Conservation (phyloP, 495 filamentous ascomycete genomes). For the Xylaria cubensis region DNA sequence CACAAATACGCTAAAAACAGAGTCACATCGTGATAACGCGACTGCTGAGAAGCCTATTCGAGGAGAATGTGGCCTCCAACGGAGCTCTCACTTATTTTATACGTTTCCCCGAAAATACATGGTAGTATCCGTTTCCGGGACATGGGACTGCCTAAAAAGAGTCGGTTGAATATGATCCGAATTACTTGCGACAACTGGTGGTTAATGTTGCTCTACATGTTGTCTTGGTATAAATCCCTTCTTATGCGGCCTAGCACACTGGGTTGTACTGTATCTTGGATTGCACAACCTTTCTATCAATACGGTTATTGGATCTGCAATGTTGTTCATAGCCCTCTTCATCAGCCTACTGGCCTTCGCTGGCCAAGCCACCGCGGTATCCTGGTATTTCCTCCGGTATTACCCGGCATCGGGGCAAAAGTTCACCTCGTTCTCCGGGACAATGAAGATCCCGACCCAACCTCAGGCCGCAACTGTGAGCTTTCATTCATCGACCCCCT, state of each 20-base stretch:
- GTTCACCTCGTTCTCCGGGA: constrained; percentile 48
- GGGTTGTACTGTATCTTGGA: background rate
- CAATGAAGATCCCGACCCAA: constrained; percentile 46
- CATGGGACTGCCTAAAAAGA: constrained; percentile 9
- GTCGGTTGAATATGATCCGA: constrained; percentile 7
- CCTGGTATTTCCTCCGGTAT: constrained; percentile 49
- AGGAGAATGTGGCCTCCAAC: background rate
- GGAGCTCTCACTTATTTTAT: background rate
- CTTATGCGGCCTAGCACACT: background rate
- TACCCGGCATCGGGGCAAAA: constrained; percentile 41
- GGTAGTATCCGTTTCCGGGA: background rate
- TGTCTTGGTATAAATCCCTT: background rate
- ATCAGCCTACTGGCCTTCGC: constrained; percentile 34
- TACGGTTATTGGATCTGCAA: background rate
- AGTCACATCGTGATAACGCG: background rate
- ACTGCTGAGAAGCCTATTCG: background rate
- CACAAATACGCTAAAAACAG: background rate
- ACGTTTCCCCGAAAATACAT: background rate
- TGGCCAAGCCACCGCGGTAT: constrained; percentile 33
- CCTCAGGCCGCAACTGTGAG: constrained; percentile 37
- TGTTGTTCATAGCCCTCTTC: constrained; percentile 29
- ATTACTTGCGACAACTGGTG: background rate
- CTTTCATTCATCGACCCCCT: background rate
- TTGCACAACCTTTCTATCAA: background rate
- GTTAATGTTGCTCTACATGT: background rate